Evolutionary conservation across 768 basidiomycete genomes (phyloP).

Genomic region (Boletus eberwhitei): DNA sequence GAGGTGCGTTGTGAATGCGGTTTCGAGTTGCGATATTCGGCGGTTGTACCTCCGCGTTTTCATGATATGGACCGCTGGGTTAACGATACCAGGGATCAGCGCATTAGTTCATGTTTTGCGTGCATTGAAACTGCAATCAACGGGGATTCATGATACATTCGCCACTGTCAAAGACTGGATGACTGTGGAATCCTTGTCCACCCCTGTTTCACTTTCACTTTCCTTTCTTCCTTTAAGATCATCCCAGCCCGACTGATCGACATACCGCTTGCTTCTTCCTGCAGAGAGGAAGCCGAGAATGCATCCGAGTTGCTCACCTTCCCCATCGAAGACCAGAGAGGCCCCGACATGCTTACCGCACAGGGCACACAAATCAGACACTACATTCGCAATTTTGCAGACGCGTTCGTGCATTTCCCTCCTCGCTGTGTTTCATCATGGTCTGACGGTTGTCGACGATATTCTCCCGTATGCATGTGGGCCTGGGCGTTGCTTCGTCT

Average conservation of each 20-base stretch:
- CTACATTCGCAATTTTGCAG: slow-evolving; percentile 69
- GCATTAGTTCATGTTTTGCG: too few species aligned
- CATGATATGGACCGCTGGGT: neutral
- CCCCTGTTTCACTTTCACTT: too few species aligned
- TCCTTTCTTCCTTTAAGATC: neutral
- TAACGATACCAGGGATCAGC: neutral
- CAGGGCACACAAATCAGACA: slow-evolving; percentile 56
- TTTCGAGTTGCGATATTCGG: neutral
- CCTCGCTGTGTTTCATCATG: neutral
- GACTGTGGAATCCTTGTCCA: neutral
- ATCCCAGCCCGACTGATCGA: neutral
- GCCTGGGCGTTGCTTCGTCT: neutral
- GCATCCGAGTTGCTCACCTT: slow-evolving; percentile 57
- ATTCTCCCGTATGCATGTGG: neutral
- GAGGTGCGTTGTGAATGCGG: slow-evolving; percentile 50
- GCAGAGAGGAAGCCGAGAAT: slow-evolving; percentile 76
- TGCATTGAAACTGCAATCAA: neutral
- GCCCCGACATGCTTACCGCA: slow-evolving; percentile 58
- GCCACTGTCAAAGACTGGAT: neutral
- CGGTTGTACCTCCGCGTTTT: neutral
- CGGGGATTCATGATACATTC: neutral
- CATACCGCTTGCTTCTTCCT: neutral
- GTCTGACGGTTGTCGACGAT: neutral
- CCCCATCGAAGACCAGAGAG: slow-evolving; percentile 37
- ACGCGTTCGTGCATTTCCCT: slow-evolving; percentile 53